Base-by-base conservation (phyloP, 2,329 filamentous ascomycete species). In the Didymella arachidicola region DNA sequence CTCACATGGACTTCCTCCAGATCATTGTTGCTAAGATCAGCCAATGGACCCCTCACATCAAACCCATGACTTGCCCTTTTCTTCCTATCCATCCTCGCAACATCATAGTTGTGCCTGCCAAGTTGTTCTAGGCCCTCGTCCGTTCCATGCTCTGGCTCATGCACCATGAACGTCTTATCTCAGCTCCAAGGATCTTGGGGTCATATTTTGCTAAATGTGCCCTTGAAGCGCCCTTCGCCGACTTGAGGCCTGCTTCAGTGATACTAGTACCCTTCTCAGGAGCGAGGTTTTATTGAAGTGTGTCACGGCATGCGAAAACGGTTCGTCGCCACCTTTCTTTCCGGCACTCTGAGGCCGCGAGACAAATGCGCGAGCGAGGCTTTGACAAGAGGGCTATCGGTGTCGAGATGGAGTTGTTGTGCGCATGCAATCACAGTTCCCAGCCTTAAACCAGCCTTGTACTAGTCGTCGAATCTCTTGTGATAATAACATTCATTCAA, bases 1-100 rank as follows among this genome's bases (percentile, higher is more conserved):
- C 47, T 52, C 11, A 60, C 16, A 14, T 49, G 41, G 1, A 50
- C 60, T 19, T 57, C 57, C 42, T 59, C 57, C 19, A 61, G 25
- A 41, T 60, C 57, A 38, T 61, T 57, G 19, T 53, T 59, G 22
- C 55, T 53, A 12, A 61, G n/a, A 26, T 60, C 53, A 7, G 48
- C 46, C 5, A 65, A 29, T 25, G 62, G 62, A 41, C 64, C 59
- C 27, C 45, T 56, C 8, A 43, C 30, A 27, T 65, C 57, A 44
- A 58, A 63, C 7, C 53, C 43, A 39, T 64, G 29, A 3, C 44
- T 29, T 5, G 57, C 57, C 32, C 64, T 60, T 39, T 63, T 29
- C 46, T 60, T 59, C 52, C 61, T 53, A 3, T 47, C 46, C 59
- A 63, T 58, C 39, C 58, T 61, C 7, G 59, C 61, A 27, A 68